These are phyloP conservation scores for Tolypocladium capitatum DNA, from an alignment of 2,329 filamentous ascomycete species.

Conservation along the genomic window DNA sequence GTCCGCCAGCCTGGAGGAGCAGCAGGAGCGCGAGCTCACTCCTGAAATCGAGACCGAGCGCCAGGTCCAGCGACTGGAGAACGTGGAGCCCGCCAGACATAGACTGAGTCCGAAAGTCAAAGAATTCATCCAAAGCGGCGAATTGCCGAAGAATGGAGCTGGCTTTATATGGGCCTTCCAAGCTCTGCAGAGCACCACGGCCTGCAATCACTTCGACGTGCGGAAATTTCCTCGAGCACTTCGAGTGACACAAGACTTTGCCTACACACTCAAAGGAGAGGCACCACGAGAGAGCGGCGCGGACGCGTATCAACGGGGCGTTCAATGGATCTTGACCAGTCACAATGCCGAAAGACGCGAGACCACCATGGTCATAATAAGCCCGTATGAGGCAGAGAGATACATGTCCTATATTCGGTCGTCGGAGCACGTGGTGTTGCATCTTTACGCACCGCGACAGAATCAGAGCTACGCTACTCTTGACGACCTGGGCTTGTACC, in stretches of 20 bases:
- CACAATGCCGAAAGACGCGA: neutral
- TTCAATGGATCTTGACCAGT: conserved; percentile 12
- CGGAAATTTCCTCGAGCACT: conserved; percentile 5
- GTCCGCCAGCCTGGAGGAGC: neutral
- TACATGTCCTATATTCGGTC: conserved; percentile 27
- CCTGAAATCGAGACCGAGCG: conserved; percentile 44
- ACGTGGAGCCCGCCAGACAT: conserved; percentile 27
- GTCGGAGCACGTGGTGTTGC: conserved; percentile 25
- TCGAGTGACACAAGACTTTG: conserved; percentile 3
- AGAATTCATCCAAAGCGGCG: conserved; percentile 22
- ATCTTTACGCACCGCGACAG: conserved; percentile 35
- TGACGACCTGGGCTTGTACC: neutral
- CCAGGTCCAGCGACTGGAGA: conserved; percentile 45
- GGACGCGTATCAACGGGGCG: conserved; percentile 9
- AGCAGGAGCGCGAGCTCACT: neutral
- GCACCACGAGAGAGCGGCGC: neutral
- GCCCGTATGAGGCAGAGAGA: conserved; percentile 36
- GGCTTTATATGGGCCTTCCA: conserved; percentile 5
- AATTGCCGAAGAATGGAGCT: neutral
- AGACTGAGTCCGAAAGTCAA: conserved; percentile 21
- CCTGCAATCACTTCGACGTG: conserved; percentile 5
- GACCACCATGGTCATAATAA: conserved; percentile 2
- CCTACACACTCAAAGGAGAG: neutral
- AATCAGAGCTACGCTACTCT: conserved; percentile 1
- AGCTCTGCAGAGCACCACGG: conserved; percentile 5